These are phyloP conservation scores for Aureobasidium lini DNA, from an alignment of 2,329 filamentous ascomycete genomes.

Conservation along the genomic window DNA sequence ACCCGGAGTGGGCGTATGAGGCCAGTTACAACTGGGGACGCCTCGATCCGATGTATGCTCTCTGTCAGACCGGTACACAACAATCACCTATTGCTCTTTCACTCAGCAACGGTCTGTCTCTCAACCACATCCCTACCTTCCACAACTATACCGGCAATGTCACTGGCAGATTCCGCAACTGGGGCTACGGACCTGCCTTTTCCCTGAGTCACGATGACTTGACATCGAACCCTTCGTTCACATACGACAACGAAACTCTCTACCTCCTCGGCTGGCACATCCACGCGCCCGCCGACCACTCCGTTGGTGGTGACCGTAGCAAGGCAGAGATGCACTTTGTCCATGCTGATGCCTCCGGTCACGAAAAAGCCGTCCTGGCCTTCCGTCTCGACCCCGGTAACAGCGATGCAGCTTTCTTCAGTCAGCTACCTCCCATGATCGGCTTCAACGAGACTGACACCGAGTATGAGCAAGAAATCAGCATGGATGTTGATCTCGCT, in stretches of 20 bases:
- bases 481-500: conserved; percentile 28
- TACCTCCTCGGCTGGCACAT: conserved; percentile 47
- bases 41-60: conserved; percentile 29
- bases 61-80: conserved; percentile 45
- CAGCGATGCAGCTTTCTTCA: conserved; percentile 32
- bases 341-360: conserved; percentile 36
- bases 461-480: conserved; percentile 1
- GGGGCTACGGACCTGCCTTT: conserved; percentile 43
- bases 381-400: conserved; percentile 41
- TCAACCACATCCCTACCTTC: conserved; percentile 25
- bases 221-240: conserved; percentile 34
- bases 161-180: conserved; percentile 34
- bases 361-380: conserved; percentile 39
- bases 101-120: conserved; percentile 23
- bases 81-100: conserved; percentile 44
- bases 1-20: conserved; percentile 27
- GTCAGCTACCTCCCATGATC: conserved; percentile 36
- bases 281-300: conserved; percentile 45
- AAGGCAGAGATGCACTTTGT: conserved; percentile 46
- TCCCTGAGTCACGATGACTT: conserved; percentile 32
- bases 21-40: conserved; percentile 35
- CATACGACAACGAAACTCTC: conserved; percentile 40
- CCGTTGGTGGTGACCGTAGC: conserved; percentile 35
- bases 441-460: conserved; percentile 30
- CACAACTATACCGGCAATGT: conserved; percentile 19